These are phyloP conservation scores for Tetragonia tetragonoides DNA, from an alignment of 148 eudicot species.

Conservation along the genomic window DNA sequence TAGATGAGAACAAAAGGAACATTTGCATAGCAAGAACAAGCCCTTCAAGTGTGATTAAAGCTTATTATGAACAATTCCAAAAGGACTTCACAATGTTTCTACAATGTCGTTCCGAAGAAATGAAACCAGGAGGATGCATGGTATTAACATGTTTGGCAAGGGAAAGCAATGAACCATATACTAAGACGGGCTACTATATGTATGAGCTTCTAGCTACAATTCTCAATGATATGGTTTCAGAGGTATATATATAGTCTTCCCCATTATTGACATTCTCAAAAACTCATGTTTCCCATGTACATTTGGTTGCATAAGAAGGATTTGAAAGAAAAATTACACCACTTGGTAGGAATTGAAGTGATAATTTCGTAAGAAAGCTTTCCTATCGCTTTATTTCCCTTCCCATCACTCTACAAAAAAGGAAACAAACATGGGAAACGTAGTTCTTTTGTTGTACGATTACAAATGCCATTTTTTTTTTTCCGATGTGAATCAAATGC, in stretches of 20 bases:
- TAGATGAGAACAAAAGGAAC: slow-evolving; percentile 40
- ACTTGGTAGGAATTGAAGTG: too few species aligned
- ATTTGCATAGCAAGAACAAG: slow-evolving; percentile 47
- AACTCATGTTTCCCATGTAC: too few species aligned
- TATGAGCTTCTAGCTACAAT: slow-evolving; percentile 30
- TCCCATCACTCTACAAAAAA: too few species aligned
- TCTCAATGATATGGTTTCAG: slow-evolving; percentile 33
- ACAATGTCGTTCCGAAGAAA: slow-evolving; percentile 43
- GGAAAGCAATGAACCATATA: slow-evolving; percentile 34
- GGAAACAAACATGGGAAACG: too few species aligned
- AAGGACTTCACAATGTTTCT: slow-evolving; percentile 45
- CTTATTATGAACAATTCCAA: slow-evolving; percentile 54
- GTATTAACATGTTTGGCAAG: slow-evolving; percentile 51
- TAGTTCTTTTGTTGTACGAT: too few species aligned
- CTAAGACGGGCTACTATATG: slow-evolving; percentile 37
- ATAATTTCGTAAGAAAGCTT: too few species aligned
- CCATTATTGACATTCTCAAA: too few species aligned
- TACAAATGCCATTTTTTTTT: too few species aligned
- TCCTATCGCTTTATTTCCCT: too few species aligned
- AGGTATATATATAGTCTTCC: slow-evolving; percentile 35
- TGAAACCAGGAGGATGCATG: slow-evolving; percentile 52
- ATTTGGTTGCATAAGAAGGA: too few species aligned
- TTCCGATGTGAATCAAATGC: too few species aligned
- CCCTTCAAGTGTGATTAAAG: slow-evolving; percentile 38
- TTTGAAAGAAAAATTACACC: too few species aligned